Percentiles rank a stretch among this genome's conserved stretches.
These are phyloP conservation scores for Alternaria burnsii DNA, from an alignment of 2,329 filamentous ascomycete genomes.

Conservation along the genomic window DNA sequence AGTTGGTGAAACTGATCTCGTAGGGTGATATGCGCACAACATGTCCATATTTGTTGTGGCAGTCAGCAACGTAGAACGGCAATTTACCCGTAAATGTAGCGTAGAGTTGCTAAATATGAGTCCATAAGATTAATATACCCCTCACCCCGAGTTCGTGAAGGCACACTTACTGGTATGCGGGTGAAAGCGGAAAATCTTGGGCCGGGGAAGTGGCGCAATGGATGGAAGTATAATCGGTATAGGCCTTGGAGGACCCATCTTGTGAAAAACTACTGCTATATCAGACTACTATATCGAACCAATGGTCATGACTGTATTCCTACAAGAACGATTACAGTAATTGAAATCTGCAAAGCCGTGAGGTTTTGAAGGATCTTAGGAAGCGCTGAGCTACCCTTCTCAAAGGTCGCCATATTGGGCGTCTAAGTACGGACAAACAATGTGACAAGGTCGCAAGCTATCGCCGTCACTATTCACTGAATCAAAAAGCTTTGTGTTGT, in stretches of 20 bases:
- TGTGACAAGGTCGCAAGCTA: not conserved
- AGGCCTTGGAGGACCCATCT: constrained; percentile 28
- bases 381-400: not conserved
- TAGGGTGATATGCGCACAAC: constrained; percentile 33
- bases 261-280: not conserved
- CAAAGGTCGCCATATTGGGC: not conserved
- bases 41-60: constrained; percentile 38
- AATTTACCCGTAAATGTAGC: not conserved
- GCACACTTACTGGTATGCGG: constrained; percentile 5
- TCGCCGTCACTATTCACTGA: not conserved
- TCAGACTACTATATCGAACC: not conserved
- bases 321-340: not conserved
- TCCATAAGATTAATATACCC: not conserved
- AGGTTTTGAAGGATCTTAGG: not conserved
- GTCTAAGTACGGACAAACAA: not conserved
- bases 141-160: not conserved
- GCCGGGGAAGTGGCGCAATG: constrained; percentile 53
- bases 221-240: constrained; percentile 54
- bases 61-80: not conserved
- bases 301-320: fast-evolving
- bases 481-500: not conserved
- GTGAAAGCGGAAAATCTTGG: constrained; percentile 42
- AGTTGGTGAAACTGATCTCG: constrained; percentile 25
- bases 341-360: not conserved
- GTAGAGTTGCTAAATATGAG: not conserved